Conservation (phyloP, 2,329 filamentous ascomycete species). For the Paracamarosporium sp. region DNA sequence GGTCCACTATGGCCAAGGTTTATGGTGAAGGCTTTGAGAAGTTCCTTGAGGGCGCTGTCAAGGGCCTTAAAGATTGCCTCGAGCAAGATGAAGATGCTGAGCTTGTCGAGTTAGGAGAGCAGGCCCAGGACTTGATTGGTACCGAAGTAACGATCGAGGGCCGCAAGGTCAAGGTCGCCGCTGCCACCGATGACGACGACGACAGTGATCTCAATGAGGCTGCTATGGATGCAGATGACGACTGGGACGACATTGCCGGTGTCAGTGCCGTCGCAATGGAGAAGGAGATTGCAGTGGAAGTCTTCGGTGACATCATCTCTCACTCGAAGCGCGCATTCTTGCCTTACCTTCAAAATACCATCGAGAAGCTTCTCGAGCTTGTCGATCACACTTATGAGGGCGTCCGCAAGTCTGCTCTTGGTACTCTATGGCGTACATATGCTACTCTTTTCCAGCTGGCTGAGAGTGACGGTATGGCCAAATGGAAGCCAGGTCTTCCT, state of each 20-base stretch:
- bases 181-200: conserved; percentile 63
- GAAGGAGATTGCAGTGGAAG: conserved; percentile 96
- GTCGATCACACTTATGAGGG: conserved; percentile 91
- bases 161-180: conserved; percentile 84
- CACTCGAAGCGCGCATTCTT: conserved; percentile 82
- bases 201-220: conserved; percentile 63
- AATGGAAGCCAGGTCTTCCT: conserved; percentile 90
- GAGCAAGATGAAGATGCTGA: conserved; percentile 87
- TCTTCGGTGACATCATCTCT: conserved; percentile 89
- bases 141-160: conserved; percentile 79
- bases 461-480: conserved; percentile 76
- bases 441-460: conserved; percentile 88
- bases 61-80: conserved; percentile 82
- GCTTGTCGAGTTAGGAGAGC: conserved; percentile 76
- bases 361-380: conserved; percentile 80
- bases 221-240: conserved; percentile 71
- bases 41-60: conserved; percentile 79
- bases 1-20: conserved; percentile 92
- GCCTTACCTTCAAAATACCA: conserved; percentile 86
- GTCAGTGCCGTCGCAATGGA: conserved; percentile 91
- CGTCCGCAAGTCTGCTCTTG: conserved; percentile 88
- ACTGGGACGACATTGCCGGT: conserved; percentile 82
- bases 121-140: conserved; percentile 75
- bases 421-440: conserved; percentile 92
- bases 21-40: conserved; percentile 84